A percentile compares a stretch with the other conserved stretches of the same genome.
These are phyloP conservation scores for Mycena leptocephala DNA, from an alignment of 768 basidiomycete genomes.

Conservation along the genomic window DNA sequence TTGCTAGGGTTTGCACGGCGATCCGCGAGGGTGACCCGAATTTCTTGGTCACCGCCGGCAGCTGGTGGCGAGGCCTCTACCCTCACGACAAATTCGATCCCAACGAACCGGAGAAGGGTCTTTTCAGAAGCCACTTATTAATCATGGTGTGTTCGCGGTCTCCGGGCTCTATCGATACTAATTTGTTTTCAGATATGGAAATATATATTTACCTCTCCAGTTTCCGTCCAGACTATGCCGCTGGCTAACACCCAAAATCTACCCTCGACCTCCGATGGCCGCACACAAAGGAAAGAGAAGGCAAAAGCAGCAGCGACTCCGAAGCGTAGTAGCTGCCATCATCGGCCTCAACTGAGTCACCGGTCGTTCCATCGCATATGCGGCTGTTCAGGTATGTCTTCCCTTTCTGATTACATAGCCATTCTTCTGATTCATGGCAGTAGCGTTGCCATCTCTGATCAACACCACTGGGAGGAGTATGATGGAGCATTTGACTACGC, in stretches of 20 bases:
- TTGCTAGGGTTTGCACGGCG: background rate
- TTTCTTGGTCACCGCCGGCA: constrained; percentile 31
- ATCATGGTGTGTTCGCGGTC: constrained; percentile 32
- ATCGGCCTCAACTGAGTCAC: constrained; percentile 32
- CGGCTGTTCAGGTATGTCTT: constrained; percentile 43
- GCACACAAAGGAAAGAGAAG: too few relatives aligned
- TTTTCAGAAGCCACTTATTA: constrained; percentile 36
- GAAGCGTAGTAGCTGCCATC: constrained; percentile 15
- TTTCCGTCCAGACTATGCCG: background rate
- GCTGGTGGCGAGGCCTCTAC: constrained; percentile 41
- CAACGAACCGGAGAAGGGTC: constrained; percentile 27
- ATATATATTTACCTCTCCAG: background rate
- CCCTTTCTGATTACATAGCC: too few relatives aligned
- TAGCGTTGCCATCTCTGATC: too few relatives aligned
- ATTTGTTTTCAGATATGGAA: background rate
- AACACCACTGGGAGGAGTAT: too few relatives aligned
- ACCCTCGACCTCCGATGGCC: too few relatives aligned
- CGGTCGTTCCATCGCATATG: constrained; percentile 28
- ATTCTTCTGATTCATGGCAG: too few relatives aligned
- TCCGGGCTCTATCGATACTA: background rate
- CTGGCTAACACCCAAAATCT: too few relatives aligned
- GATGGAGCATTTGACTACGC: too few relatives aligned
- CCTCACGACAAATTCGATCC: constrained; percentile 17
- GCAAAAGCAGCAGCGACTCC: background rate
- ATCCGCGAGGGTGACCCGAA: constrained; percentile 36